phyloP scores from a whole-genome alignment of 805 yeast genomes.

The Lipomyces yamanashiensis region DNA sequence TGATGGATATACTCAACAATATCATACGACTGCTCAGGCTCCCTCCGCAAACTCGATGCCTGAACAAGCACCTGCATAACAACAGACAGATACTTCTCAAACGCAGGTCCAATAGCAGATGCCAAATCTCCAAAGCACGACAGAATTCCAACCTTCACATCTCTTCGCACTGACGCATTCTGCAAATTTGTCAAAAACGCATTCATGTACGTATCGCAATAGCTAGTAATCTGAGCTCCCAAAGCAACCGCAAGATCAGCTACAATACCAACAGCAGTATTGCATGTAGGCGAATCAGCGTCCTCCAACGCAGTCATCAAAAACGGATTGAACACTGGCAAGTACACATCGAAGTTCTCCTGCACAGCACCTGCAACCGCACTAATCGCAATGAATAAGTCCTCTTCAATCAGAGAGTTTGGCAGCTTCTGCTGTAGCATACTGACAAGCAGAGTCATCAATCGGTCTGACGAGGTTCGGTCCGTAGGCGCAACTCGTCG shows the following conservation, averaged over 20 bases:
- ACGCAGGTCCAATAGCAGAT: slow-evolving; percentile 77
- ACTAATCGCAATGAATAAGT: slow-evolving; percentile 87
- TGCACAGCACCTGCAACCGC: slow-evolving; percentile 86
- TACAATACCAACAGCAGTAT: slow-evolving; percentile 90
- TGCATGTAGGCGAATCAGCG: slow-evolving; percentile 75
- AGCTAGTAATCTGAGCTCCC: slow-evolving; percentile 72
- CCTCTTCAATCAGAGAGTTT: slow-evolving; percentile 88
- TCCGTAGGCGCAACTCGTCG: slow-evolving; percentile 67
- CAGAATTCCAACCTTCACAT: slow-evolving; percentile 81
- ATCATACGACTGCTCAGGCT: slow-evolving; percentile 65
- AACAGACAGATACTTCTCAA: slow-evolving; percentile 73
- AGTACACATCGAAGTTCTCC: slow-evolving; percentile 69
- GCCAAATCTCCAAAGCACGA: slow-evolving; percentile 97
- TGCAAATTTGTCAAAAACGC: slow-evolving; percentile 76
- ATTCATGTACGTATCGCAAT: slow-evolving; percentile 80
- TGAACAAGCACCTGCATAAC: slow-evolving; percentile 70
- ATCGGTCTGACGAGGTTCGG: slow-evolving; percentile 70
- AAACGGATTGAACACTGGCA: slow-evolving; percentile 82
- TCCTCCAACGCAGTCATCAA: slow-evolving; percentile 78
- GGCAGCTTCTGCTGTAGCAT: slow-evolving; percentile 66
- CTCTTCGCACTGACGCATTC: slow-evolving; percentile 60
- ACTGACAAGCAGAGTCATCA: slow-evolving; percentile 82
- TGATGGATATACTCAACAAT: slow-evolving; percentile 72
- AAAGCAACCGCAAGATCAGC: slow-evolving; percentile 93
- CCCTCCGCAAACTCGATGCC: slow-evolving; percentile 44